Evolutionary conservation across 106 monocot genomes (phyloP).

Genomic region (Dioscorea zingiberensis): DNA sequence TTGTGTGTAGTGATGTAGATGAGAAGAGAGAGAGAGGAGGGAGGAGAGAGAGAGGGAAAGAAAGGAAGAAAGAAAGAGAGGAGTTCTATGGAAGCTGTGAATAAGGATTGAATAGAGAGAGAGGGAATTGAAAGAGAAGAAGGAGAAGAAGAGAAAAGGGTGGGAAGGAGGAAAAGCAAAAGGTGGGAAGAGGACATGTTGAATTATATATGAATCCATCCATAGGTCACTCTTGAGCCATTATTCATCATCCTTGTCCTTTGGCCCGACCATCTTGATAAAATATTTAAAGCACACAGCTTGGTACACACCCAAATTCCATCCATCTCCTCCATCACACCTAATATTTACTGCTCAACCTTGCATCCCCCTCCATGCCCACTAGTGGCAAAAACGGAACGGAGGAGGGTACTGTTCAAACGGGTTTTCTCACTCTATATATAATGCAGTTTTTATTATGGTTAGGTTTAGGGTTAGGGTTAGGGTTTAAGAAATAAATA

Average conservation of each 20-base stretch:
- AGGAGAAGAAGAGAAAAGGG: background rate
- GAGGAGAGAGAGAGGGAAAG: background rate
- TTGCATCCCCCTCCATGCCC: background rate
- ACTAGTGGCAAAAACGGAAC: background rate
- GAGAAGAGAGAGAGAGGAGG: background rate
- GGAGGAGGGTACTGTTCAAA: background rate
- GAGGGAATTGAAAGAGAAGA: background rate
- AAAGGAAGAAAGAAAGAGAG: conserved; percentile 2
- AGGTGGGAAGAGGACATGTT: conserved; percentile 1
- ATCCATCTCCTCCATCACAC: background rate
- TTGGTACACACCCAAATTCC: background rate
- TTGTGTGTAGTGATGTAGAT: too few species aligned
- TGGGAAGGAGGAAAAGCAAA: background rate
- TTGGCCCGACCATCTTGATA: background rate
- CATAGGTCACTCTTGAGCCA: background rate
- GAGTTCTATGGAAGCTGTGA: background rate
- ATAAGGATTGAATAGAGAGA: conserved; percentile 7
- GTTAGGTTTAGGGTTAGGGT: too few species aligned
- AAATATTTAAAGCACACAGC: conserved; percentile 1
- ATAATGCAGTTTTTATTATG: too few species aligned
- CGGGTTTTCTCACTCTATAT: too few species aligned
- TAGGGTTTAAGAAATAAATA: too few species aligned
- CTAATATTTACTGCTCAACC: background rate
- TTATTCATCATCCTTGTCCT: conserved; percentile 1
- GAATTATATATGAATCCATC: background rate